phyloP scores from a whole-genome alignment of 495 filamentous ascomycete genomes.

The Aspergillus steynii region DNA sequence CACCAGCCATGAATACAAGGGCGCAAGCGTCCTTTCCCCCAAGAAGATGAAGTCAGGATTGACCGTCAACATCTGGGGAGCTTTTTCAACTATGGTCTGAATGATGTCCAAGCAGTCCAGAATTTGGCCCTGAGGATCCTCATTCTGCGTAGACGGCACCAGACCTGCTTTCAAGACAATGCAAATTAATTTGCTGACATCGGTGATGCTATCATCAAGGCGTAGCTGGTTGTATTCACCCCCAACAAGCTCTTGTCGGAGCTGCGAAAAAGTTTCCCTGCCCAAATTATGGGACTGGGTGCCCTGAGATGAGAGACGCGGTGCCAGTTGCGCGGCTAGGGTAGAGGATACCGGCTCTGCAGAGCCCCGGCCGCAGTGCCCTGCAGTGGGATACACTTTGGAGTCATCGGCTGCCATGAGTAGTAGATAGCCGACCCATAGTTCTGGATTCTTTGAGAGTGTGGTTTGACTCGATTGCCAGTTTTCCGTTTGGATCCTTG shows the following conservation, averaged over 20 bases:
- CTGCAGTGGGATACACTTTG: conserved; percentile 19
- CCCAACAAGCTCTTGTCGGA: conserved; percentile 64
- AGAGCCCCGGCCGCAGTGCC: conserved; percentile 20
- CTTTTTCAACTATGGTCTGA: conserved; percentile 67
- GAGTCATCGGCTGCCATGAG: conserved; percentile 30
- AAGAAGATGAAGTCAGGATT: conserved; percentile 37
- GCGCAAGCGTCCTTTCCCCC: conserved; percentile 54
- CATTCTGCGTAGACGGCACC: conserved; percentile 58
- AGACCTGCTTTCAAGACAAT: conserved; percentile 82
- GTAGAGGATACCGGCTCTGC: conserved; percentile 63
- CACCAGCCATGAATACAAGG: conserved; percentile 76
- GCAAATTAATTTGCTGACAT: conserved; percentile 80
- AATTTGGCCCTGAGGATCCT: conserved; percentile 58
- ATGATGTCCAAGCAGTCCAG: conserved; percentile 72
- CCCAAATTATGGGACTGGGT: conserved; percentile 42
- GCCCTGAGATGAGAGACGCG: conserved; percentile 43
- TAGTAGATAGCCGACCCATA: not conserved
- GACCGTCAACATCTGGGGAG: conserved; percentile 67
- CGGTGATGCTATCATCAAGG: conserved; percentile 64
- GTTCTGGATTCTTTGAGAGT: not conserved
- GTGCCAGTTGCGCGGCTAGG: conserved; percentile 63
- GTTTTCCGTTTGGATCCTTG: not conserved
- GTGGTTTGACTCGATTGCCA: not conserved
- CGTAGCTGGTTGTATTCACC: conserved; percentile 40
- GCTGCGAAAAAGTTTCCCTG: conserved; percentile 59